Base-by-base conservation (phyloP, 2,329 filamentous ascomycete genomes). In the Huntiella bhutanensis region DNA sequence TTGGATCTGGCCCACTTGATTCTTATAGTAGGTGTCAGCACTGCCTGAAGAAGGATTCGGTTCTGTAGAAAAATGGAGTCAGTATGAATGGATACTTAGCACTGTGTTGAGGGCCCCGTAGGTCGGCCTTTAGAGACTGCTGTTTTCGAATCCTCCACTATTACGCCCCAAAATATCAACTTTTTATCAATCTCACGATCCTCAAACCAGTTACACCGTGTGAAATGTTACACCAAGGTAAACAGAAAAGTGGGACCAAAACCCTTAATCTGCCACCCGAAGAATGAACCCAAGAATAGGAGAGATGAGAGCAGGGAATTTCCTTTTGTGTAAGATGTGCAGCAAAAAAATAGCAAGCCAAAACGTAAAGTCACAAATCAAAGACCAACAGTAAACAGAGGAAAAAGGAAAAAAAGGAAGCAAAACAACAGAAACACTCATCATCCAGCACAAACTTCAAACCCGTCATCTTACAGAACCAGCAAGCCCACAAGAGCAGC, bases 401-500 rank as follows among this genome's bases (percentile, higher is more conserved):
- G 36, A 15, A 32, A 32, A 47, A 38, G 43, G 33, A 42, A 37
- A 47, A 41, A 16, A 47, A 35, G 28, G 38, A 45, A 41, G 41
- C 41, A 43, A 17, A 37, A 37, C 37, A 17, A 33, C 33, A 34
- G 22, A 28, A 28, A 7, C 22, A 28, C 22, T 28, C 22, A 28
- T 28, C 22, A 28, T 28, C 22, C 22, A 28, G 22, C 22, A 28
- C 22, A 28, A 28, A 28, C 43, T 41, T 13, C 46, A 45, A 41
- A 43, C 37, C 6, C n/a, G 34, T 33, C 8, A 16, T 12, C 19
- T 13, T 22, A 13, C 33, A 38, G 40, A 37, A 47, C 28, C 36
- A 49, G 22, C 15, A 49, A 41, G 41, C 43, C 41, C 44, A 44
- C 5, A 10, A 41, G 17, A 40, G 47, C 34, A 17, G 43, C 13